Base-by-base conservation (phyloP, 2,329 filamentous ascomycete species). In the Graphium sp. region DNA sequence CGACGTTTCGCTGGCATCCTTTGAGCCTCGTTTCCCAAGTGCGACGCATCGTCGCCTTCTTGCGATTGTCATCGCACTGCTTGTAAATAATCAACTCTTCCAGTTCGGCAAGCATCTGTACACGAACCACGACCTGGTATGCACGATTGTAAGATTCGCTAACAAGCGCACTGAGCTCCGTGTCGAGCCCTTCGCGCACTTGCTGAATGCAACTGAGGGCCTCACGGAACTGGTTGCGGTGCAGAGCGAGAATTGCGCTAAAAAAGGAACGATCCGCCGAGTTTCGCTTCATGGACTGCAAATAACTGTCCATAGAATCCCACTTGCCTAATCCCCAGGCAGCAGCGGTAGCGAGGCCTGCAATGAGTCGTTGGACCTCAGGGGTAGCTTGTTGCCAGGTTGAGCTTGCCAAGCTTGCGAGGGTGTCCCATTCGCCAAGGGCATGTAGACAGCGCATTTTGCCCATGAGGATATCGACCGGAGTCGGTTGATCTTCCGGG, bases 401-500 rank as follows among this genome's bases (percentile, higher is more conserved):
- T 46, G 85, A 84, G 45, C 91, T 79, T 0, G 85, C 87, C 31
- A 98, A 62, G 27, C 73, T 74, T 1, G 87, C 91, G 11, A 99
- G 62, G 4, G 83, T 74, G 40, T 95, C 91, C 89, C 89, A 99
- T 50, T 99, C 89, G 35, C 89, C 89, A 20, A 99, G 64, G 7
- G 89, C 91, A 48, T 99, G 89, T 37, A 95, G 58, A 62, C 89
- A 99, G 26, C 89, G 75, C 89, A 99, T 98, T 55, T 98, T 98
- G 39, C 89, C 89, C 85, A 98, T 95, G 19, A 92, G 84, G 30
- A 98, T 83, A 34, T 95, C 89, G 35, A 98, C 83, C 0, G 83
- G 84, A 0, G 60, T 54, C 2, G 58, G 47, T 34, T 65, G 55
- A 32, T 69, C 64, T 3, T 56, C 50, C n/a, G n/a, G 1, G 62